Evolutionary conservation across 2,329 filamentous ascomycete species (phyloP), one percentile per base, ranked within the genome.

Genomic region (Cordyceps fumosorosea): DNA sequence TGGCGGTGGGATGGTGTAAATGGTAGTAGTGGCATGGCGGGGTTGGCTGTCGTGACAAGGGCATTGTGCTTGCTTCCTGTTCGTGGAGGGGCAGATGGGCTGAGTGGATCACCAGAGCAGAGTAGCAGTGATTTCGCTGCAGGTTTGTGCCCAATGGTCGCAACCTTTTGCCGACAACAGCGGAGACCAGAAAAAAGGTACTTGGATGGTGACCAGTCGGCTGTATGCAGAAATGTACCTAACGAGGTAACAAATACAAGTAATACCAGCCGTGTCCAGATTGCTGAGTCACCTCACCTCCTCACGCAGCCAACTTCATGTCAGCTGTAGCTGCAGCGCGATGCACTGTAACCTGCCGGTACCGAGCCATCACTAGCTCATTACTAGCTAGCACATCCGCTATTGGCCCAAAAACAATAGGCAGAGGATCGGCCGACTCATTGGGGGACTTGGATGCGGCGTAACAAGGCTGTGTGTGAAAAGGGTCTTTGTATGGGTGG

Each of bases 311-410:
- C 47, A 32, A 7, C 47, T 50, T 24, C 8, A 12, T 12, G 34
- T 12, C 34, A 12, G 34, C 34, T 37, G 5, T 12, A 37, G 34
- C 8, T 37, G 5, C 18, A 18, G 40, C 40, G 3, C 14, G 40
- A 42, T 42, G 40, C 40, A 26, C 50, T 34, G 26, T 34, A 50
- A 47, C n/a, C 50, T 42, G 50, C 52, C 34, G n/a, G 50, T 14
- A 44, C 20, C 26, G 44, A 58, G 56, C 56, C 56, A 50, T 29
- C 14, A 37, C 34, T 58, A 58, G 56, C 56, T 50, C 20, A 29
- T 50, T 58, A 44, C 56, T n/a, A 58, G 56, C 54, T 55, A 55
- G 52, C 52, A n/a, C 52, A 29, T n/a, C 37, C 29, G 18, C 16
- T 4, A 16, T n/a, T 52, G 40, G 40, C 40, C 40, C 16, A 2